Conservation (phyloP, 139 green algal genomes). For the Limnomonas spitsbergensis region DNA sequence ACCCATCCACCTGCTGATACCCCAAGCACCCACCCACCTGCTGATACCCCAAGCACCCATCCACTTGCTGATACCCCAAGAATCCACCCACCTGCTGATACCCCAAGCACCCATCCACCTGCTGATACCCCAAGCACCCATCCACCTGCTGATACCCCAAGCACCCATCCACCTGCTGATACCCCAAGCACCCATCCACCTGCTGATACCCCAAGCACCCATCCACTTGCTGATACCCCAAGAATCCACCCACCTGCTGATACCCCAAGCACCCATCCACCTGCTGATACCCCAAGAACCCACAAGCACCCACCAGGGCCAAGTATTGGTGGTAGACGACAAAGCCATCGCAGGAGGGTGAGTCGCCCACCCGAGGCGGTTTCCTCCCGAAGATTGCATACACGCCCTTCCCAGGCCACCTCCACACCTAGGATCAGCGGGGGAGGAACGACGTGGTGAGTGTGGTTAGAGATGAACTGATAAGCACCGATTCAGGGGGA, state of each 20-base stretch:
- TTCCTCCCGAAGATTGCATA: conserved; percentile 47
- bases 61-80: too few species aligned
- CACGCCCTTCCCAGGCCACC: conserved; percentile 34
- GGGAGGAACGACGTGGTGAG: too few species aligned
- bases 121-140: too few species aligned
- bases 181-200: not conserved
- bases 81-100: too few species aligned
- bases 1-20: too few species aligned
- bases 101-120: too few species aligned
- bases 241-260: not conserved
- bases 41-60: too few species aligned
- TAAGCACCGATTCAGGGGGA: too few species aligned
- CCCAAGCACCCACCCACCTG: too few species aligned
- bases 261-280: too few species aligned
- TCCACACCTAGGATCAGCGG: too few species aligned
- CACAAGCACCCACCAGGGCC: conserved; percentile 17
- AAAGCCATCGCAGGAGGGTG: conserved; percentile 16
- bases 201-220: not conserved
- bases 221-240: not conserved
- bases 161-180: not conserved
- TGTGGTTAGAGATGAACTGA: too few species aligned
- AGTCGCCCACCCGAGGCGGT: conserved; percentile 10
- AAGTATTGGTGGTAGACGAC: conserved; percentile 44
- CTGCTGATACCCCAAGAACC: not conserved
- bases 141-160: not conserved